Evolutionary conservation across 441 rosid genomes (phyloP).

Genomic region (Melastoma candidum): DNA sequence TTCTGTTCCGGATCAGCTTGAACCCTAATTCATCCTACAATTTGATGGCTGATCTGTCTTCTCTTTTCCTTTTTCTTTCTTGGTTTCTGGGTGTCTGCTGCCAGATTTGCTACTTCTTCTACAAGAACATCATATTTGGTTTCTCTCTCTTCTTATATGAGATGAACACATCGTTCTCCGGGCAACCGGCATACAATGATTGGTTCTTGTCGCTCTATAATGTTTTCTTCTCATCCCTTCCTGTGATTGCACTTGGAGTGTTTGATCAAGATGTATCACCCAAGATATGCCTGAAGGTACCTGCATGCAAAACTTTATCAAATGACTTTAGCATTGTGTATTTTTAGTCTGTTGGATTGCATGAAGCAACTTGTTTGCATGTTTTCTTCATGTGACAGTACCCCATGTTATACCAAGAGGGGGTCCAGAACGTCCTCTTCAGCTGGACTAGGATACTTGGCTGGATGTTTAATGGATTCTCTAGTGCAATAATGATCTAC

Average conservation of each 20-base stretch:
- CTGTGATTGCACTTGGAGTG: slow-evolving; percentile 14
- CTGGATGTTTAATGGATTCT: too few species aligned
- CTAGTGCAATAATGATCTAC: too few species aligned
- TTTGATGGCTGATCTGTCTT: background rate
- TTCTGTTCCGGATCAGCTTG: background rate
- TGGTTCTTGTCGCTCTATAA: slow-evolving; percentile 11
- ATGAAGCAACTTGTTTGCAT: too few species aligned
- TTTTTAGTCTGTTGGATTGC: too few species aligned
- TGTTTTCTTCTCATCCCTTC: slow-evolving; percentile 12
- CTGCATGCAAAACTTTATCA: too few species aligned
- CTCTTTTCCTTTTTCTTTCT: background rate
- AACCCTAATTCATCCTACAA: background rate
- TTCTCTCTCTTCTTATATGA: slow-evolving; percentile 14
- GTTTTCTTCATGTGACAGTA: too few species aligned
- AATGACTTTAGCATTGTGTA: too few species aligned
- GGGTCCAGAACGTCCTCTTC: too few species aligned
- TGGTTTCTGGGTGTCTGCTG: background rate
- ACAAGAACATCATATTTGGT: slow-evolving; percentile 12
- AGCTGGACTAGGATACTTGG: too few species aligned
- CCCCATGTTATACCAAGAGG: too few species aligned
- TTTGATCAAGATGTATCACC: slow-evolving; percentile 13
- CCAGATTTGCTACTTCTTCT: slow-evolving; percentile 16
- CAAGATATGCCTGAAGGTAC: slow-evolving; percentile 11
- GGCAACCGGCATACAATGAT: slow-evolving; percentile 11
- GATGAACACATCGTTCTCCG: slow-evolving; percentile 7